These are phyloP conservation scores for Staphylotrichum longicolle DNA, from an alignment of 495 filamentous ascomycete genomes.

Conservation along the genomic window DNA sequence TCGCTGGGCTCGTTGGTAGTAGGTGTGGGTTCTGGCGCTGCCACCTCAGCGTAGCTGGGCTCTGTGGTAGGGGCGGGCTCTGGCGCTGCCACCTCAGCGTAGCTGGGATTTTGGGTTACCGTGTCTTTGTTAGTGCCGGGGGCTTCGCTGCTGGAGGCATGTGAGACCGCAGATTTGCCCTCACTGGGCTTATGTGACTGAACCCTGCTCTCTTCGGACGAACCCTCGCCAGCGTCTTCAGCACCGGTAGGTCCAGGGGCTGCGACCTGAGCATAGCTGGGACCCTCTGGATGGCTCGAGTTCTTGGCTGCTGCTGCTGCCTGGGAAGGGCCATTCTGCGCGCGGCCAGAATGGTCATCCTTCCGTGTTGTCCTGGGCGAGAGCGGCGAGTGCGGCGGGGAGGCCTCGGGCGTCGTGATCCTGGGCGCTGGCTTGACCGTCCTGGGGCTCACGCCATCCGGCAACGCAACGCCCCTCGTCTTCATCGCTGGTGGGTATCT, in stretches of 20 bases:
- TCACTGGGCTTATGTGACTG: too few species aligned
- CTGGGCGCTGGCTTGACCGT: constrained; percentile 7
- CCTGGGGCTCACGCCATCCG: constrained; percentile 16
- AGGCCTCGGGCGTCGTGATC: constrained; percentile 9
- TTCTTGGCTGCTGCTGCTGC: not conserved
- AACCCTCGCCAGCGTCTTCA: too few species aligned
- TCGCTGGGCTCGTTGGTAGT: not conserved
- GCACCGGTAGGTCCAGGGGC: too few species aligned
- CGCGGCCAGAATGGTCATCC: not conserved
- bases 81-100: not conserved
- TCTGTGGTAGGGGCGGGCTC: not conserved
- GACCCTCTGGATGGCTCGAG: not conserved
- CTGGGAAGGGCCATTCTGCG: not conserved
- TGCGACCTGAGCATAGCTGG: too few species aligned
- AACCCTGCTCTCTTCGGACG: too few species aligned
- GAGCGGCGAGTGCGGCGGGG: constrained; percentile 10
- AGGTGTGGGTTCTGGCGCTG: not conserved
- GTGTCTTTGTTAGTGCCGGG: too few species aligned
- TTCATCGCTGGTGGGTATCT: constrained; percentile 25
- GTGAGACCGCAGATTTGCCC: too few species aligned
- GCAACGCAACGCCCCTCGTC: constrained; percentile 36
- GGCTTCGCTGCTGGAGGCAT: too few species aligned
- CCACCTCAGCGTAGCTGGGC: constrained; percentile 8
- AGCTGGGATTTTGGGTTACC: not conserved
- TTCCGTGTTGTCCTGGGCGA: not conserved